phyloP scores from a whole-genome alignment of 306 rosid species.

The Begonia masoniana region DNA sequence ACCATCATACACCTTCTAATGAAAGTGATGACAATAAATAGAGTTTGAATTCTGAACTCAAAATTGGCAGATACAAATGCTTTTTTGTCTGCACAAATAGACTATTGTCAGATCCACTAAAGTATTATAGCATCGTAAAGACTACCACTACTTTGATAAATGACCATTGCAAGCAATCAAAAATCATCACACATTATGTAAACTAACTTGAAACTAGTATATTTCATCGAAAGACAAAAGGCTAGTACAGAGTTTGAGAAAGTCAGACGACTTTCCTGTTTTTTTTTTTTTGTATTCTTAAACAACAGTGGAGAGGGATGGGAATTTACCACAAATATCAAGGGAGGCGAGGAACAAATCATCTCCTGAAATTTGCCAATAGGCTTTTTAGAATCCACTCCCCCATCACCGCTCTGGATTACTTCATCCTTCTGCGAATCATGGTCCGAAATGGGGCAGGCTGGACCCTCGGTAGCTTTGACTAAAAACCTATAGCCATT shows the following conservation, averaged over 20 bases:
- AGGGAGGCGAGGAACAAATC: slow-evolving; percentile 20
- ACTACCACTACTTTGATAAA: not conserved
- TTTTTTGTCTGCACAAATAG: not conserved
- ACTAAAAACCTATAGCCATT: slow-evolving; percentile 4
- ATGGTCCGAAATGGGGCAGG: slow-evolving; percentile 9
- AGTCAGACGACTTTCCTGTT: not conserved
- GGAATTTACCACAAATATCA: slow-evolving; percentile 20
- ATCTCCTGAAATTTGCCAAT: slow-evolving; percentile 20
- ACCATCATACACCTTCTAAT: no score
- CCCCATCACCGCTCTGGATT: slow-evolving; percentile 6
- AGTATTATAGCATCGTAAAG: not conserved
- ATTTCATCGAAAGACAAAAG: not conserved
- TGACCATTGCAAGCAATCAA: not conserved
- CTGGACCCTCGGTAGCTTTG: slow-evolving; percentile 21
- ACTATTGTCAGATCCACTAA: not conserved
- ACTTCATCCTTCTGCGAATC: slow-evolving; percentile 8
- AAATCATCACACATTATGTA: not conserved
- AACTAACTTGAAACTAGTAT: no score
- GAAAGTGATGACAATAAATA: no score
- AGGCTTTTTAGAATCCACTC: slow-evolving; percentile 11
- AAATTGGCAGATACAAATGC: no score
- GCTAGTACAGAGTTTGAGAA: not conserved
- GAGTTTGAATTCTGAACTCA: no score
- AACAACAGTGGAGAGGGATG: not conserved
- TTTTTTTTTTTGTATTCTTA: not conserved